Evolutionary conservation across 495 filamentous ascomycete genomes (phyloP).

Genomic region (Echria macrotheca): DNA sequence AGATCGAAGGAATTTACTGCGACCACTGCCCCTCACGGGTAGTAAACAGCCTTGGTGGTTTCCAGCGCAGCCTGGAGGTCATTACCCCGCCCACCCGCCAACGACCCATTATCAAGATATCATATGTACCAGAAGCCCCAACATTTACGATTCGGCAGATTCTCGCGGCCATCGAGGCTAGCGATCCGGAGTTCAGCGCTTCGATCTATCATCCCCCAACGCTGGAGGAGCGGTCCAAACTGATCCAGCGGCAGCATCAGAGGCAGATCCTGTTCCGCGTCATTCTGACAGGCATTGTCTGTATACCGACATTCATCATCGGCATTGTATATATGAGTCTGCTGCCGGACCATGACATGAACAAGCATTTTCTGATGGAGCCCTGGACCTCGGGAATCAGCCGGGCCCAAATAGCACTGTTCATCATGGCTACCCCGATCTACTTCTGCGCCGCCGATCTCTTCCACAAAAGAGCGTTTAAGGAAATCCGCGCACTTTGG

Average conservation of each 20-base stretch:
- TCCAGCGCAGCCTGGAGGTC: constrained; percentile 42
- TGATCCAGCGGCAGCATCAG: constrained; percentile 61
- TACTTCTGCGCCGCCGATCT: constrained; percentile 85
- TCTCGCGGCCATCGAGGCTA: constrained; percentile 56
- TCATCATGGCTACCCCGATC: constrained; percentile 81
- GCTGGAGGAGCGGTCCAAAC: constrained; percentile 75
- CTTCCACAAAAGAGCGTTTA: constrained; percentile 73
- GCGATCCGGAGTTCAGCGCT: constrained; percentile 58
- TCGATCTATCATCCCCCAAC: constrained; percentile 75
- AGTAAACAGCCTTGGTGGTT: constrained; percentile 33
- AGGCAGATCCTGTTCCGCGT: constrained; percentile 58
- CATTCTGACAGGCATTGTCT: constrained; percentile 62
- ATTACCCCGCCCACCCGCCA: constrained; percentile 39
- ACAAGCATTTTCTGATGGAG: constrained; percentile 59
- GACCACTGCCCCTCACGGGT: constrained; percentile 70
- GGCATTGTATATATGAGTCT: constrained; percentile 90
- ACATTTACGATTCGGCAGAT: constrained; percentile 73
- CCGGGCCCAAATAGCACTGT: constrained; percentile 75
- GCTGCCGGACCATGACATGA: constrained; percentile 51
- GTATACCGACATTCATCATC: constrained; percentile 83
- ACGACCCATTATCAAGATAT: constrained; percentile 61
- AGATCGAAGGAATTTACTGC: constrained; percentile 82
- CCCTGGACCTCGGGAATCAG: constrained; percentile 69
- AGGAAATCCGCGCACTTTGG: constrained; percentile 79
- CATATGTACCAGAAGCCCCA: constrained; percentile 64